Percentiles rank a stretch among this genome's conserved stretches.
Evolutionary conservation across 75 land plant species (phyloP).

Genomic region (Selaginella tamariscina): DNA sequence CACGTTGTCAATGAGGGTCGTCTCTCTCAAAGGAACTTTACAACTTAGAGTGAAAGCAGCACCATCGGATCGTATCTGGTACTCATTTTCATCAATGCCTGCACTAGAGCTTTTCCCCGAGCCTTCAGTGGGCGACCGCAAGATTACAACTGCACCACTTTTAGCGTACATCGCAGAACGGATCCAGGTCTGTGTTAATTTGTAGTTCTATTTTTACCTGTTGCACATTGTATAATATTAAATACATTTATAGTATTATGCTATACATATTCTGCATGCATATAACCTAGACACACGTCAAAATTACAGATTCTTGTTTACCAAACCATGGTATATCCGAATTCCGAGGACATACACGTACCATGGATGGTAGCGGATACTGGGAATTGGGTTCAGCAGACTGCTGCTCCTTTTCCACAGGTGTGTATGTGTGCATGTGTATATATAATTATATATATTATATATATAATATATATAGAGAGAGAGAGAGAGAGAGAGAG

Average conservation of each 20-base stretch:
- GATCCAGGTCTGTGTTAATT: slow-evolving; percentile 46
- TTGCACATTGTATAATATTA: not conserved
- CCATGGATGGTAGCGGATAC: slow-evolving; percentile 86
- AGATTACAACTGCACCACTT: slow-evolving; percentile 48
- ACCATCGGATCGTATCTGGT: slow-evolving; percentile 92
- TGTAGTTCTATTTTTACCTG: not conserved
- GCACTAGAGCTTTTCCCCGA: slow-evolving; percentile 57
- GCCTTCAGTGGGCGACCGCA: slow-evolving; percentile 68
- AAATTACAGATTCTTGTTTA: slow-evolving; percentile 50
- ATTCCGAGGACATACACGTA: slow-evolving; percentile 47
- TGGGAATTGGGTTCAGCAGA: slow-evolving; percentile 69
- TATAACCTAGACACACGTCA: not conserved
- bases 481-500: slow-evolving; percentile 2
- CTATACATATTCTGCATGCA: not conserved
- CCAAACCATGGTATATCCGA: slow-evolving; percentile 69
- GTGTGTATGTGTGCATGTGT: slow-evolving; percentile 28
- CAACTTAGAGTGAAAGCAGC: slow-evolving; percentile 66
- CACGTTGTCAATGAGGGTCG: slow-evolving; percentile 46
- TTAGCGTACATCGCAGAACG: slow-evolving; percentile 50
- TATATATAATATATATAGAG: slow-evolving; percentile 11
- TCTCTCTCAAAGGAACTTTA: slow-evolving; percentile 57
- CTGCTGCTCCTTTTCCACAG: slow-evolving; percentile 60
- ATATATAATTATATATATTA: not conserved
- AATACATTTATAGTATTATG: not conserved
- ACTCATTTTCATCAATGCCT: slow-evolving; percentile 68